Evolutionary conservation across 2,329 filamentous ascomycete genomes (phyloP).

Genomic region (Cladophialophora carrionii): DNA sequence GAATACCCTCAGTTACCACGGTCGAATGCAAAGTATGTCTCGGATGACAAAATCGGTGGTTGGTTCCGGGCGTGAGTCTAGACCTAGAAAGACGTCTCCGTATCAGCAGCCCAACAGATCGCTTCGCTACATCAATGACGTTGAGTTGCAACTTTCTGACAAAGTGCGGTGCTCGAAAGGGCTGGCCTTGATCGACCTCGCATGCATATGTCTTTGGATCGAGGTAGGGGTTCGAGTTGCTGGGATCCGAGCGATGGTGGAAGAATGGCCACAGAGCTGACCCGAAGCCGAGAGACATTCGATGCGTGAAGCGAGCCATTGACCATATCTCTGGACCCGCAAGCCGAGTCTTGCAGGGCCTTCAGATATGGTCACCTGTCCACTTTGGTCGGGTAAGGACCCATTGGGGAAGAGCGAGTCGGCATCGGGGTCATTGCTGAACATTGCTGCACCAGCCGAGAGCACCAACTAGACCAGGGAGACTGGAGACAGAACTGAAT

Average conservation of each 20-base stretch:
- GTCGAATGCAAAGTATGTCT: not conserved
- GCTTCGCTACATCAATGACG: not conserved
- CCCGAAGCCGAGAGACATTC: not conserved
- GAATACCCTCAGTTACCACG: not conserved
- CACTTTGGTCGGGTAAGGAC: not conserved
- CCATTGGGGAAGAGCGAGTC: not conserved
- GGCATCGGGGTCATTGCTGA: not conserved
- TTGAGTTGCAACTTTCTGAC: not conserved
- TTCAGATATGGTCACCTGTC: not conserved
- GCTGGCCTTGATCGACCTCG: not conserved
- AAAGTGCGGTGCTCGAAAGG: not conserved
- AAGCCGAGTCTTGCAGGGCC: not conserved
- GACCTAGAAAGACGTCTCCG: not conserved
- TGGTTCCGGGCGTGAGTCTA: not conserved
- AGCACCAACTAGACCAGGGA: not conserved
- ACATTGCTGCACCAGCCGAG: too few relatives aligned
- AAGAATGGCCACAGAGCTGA: not conserved
- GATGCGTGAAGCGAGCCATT: not conserved
- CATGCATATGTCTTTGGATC: not conserved
- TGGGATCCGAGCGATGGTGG: not conserved
- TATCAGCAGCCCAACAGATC: not conserved
- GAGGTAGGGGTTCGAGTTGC: not conserved
- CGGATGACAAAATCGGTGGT: not conserved
- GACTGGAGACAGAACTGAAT: not conserved
- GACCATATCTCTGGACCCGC: not conserved